Percentiles rank a stretch among this genome's conserved stretches.
Evolutionary conservation across 2,329 filamentous ascomycete genomes (phyloP).

Genomic region (Capronia coronata): DNA sequence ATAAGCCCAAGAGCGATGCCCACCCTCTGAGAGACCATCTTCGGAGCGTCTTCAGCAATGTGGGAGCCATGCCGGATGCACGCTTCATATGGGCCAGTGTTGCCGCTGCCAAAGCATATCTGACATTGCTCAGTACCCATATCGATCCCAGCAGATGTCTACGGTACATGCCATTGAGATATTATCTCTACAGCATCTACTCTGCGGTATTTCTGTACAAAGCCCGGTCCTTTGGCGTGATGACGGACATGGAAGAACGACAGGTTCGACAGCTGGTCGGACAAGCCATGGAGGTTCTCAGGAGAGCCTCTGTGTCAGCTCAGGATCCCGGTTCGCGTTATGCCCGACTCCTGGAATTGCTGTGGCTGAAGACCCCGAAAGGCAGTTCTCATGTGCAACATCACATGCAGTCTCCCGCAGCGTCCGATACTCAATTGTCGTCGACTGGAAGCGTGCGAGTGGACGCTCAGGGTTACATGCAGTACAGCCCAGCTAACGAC

Average conservation of each 20-base stretch:
- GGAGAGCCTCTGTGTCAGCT: conserved; percentile 51
- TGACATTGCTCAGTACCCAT: conserved; percentile 54
- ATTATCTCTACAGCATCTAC: conserved; percentile 58
- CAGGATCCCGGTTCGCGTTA: conserved; percentile 58
- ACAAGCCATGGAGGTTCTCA: conserved; percentile 54
- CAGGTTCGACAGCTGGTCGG: conserved; percentile 53
- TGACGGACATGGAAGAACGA: conserved; percentile 50
- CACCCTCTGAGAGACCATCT: conserved; percentile 36
- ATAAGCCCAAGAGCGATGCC: conserved; percentile 33
- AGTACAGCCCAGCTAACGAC: conserved; percentile 47
- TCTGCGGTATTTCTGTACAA: conserved; percentile 62
- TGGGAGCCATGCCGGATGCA: conserved; percentile 56
- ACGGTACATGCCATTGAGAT: conserved; percentile 59
- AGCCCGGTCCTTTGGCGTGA: conserved; percentile 54
- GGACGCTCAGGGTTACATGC: conserved; percentile 32
- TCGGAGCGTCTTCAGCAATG: conserved; percentile 45
- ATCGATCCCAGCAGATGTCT: conserved; percentile 54
- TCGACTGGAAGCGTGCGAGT: conserved; percentile 25
- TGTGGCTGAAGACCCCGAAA: conserved; percentile 47
- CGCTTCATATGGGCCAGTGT: conserved; percentile 62
- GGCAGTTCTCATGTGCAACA: conserved; percentile 19
- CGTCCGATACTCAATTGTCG: conserved; percentile 33
- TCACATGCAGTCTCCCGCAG: conserved; percentile 26
- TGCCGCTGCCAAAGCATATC: conserved; percentile 56
- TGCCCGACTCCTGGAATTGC: conserved; percentile 52